Percentiles rank a stretch among this genome's conserved stretches.
Conservation (phyloP, 495 filamentous ascomycete genomes). For the Hypoxylon perforatum region DNA sequence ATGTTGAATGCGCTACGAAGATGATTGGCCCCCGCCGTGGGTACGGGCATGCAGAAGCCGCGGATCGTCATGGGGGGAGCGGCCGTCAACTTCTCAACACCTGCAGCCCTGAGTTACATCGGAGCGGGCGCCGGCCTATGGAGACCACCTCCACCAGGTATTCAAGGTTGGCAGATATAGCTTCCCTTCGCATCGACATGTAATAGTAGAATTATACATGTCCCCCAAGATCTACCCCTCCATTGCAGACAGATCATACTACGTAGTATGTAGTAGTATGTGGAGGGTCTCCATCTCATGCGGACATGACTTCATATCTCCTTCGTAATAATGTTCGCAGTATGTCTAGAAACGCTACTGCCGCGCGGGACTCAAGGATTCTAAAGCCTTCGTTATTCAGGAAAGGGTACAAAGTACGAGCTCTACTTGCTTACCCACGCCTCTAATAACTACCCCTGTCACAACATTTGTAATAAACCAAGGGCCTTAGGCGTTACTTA, state of each 20-base stretch:
- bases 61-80: slow-evolving; percentile 36
- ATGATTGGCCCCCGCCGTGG: slow-evolving; percentile 36
- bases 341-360: slow-evolving; percentile 31
- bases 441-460: slow-evolving; percentile 14
- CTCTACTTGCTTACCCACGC: slow-evolving; percentile 12
- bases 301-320: slow-evolving; percentile 37
- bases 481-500: not conserved
- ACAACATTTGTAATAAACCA: not conserved
- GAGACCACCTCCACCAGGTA: slow-evolving; percentile 5
- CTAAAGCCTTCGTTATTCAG: not conserved
- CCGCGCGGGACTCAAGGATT: slow-evolving; percentile 9
- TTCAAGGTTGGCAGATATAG: not conserved
- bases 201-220: slow-evolving; percentile 28
- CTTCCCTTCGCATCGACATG: slow-evolving; percentile 20
- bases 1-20: slow-evolving; percentile 33
- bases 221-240: slow-evolving; percentile 46
- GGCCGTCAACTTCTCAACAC: slow-evolving; percentile 32
- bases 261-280: slow-evolving; percentile 29
- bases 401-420: not conserved
- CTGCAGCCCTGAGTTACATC: slow-evolving; percentile 44
- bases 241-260: slow-evolving; percentile 43
- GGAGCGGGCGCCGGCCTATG: slow-evolving; percentile 30
- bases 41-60: slow-evolving; percentile 31
- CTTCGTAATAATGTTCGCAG: slow-evolving; percentile 4
- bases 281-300: slow-evolving; percentile 5